Base-by-base conservation (phyloP, 192 early-diverging fungal species). In the Backusella tarrabulga region DNA sequence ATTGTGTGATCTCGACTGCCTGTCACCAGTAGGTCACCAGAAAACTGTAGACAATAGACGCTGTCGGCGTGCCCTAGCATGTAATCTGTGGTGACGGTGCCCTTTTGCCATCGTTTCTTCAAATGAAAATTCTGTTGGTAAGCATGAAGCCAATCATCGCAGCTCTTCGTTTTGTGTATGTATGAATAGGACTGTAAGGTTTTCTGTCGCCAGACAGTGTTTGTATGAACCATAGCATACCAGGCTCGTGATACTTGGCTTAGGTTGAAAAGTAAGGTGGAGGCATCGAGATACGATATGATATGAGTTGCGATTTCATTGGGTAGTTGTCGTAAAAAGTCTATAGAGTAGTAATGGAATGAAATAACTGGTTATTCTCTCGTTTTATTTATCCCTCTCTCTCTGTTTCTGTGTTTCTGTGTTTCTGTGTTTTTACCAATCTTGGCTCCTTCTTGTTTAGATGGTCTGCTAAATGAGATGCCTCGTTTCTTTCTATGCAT, bases 1-100 rank as follows among this genome's bases (percentile, higher is more conserved):
- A 96, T 91, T 17, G 93, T 91, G 50, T 87, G 83, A 83, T 96
- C 95, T 66, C 93, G 85, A 26, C 91, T 92, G 32, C 95, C 95
- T 1, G 94, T 95, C 0, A 96, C 88, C 23, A 96, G 89, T 71
- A 91, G 90, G 17, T 89, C 42, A 42, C 89, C 85, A 77, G 97
- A 89, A 80, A 90, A 97, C 74, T 99, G 97, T 17, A 98, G 86
- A 75, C 97, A 99, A 71, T 98, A 95, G 0, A 99, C 97, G 73
- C 93, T 94, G 67, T 94, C 96, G 17, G 40, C 71, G 74, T 99
- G 97, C 32, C 95, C 96, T 6, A 78, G 79, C 14, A 99, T 83
- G 19, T 90, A 90, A 36, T 80, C 81, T 21, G 89, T 83, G 6
- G 68, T 56, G 19, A 83, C 85, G 4, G 68, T 77, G 9, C 79